Conservation (phyloP, 225 moss, liverwort and hornwort species). For the Sphagnum contortum region DNA sequence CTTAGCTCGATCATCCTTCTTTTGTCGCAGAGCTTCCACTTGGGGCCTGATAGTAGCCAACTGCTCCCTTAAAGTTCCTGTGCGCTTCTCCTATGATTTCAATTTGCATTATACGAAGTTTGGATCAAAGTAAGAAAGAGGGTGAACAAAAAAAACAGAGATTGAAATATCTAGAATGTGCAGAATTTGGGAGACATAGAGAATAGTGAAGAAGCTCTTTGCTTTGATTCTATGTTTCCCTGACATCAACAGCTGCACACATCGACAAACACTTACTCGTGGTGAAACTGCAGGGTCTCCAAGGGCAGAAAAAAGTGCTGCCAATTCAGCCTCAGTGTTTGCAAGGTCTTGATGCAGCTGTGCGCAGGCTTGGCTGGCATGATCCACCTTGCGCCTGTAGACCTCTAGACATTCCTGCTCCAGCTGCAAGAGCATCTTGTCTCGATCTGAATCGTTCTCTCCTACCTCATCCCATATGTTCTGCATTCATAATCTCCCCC, state of each 20-base stretch:
- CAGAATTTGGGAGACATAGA: too few species aligned
- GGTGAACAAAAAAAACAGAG: too few species aligned
- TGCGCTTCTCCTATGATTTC: conserved; percentile 50
- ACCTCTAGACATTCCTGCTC: conserved; percentile 62
- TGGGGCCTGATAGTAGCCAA: conserved; percentile 52
- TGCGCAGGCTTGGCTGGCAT: conserved; percentile 43
- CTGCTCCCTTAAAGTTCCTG: conserved; percentile 74
- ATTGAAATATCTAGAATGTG: too few species aligned
- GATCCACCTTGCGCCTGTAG: conserved; percentile 53
- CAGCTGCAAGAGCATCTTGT: conserved; percentile 60
- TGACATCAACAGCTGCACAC: conserved; percentile 10
- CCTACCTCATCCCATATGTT: conserved; percentile 64
- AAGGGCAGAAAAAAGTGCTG: conserved; percentile 36
- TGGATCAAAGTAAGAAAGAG: too few species aligned
- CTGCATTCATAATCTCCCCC: conserved; percentile 20
- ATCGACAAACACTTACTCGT: too few species aligned
- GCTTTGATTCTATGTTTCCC: not conserved
- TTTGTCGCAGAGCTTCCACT: conserved; percentile 37
- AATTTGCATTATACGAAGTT: too few species aligned
- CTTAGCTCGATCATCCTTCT: conserved; percentile 32
- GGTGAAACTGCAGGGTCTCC: conserved; percentile 43
- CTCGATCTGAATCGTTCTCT: conserved; percentile 45
- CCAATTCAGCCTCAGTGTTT: conserved; percentile 40
- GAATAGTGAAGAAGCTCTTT: too few species aligned
- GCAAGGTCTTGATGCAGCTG: conserved; percentile 49